Conservation (phyloP, 2,329 filamentous ascomycete species). For the Neonectria magnoliae region DNA sequence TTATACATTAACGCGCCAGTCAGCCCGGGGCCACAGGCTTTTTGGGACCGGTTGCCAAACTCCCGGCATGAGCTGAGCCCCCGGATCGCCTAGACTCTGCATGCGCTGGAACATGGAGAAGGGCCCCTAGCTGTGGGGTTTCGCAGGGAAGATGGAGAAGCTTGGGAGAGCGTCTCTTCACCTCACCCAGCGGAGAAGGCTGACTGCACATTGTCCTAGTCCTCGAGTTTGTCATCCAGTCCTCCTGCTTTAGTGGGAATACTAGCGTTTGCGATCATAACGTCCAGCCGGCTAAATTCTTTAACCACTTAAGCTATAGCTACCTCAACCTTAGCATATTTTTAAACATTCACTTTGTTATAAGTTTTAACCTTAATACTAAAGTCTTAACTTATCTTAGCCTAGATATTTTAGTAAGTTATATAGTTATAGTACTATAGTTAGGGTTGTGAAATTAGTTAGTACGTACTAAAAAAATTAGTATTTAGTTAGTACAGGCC, state of each 20-base stretch:
- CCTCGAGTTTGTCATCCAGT: conserved; percentile 43
- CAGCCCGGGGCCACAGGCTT: conserved; percentile 1
- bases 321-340: conserved; percentile 39
- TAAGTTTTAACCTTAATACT: conserved; percentile 30
- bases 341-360: conserved; percentile 32
- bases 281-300: conserved; percentile 48
- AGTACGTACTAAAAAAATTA: too few species aligned
- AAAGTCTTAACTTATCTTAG: conserved; percentile 28
- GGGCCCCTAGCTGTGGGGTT: conserved; percentile 13
- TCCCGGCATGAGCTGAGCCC: conserved; percentile 6
- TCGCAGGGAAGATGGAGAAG: conserved; percentile 23
- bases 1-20: conserved; percentile 6
- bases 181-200: conserved; percentile 16
- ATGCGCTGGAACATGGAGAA: conserved; percentile 19
- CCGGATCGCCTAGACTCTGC: conserved; percentile 17
- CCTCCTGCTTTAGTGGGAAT: conserved; percentile 46
- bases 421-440: conserved; percentile 29
- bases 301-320: conserved; percentile 42
- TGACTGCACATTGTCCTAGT: conserved; percentile 44
- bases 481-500: too few species aligned
- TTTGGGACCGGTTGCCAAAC: not conserved
- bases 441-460: too few species aligned
- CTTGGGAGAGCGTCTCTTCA: not conserved
- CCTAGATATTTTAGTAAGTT: conserved; percentile 15
- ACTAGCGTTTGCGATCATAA: conserved; percentile 49